Evolutionary conservation across 2,329 filamentous ascomycete genomes (phyloP).

Genomic region (Hypoxylon sp.): DNA sequence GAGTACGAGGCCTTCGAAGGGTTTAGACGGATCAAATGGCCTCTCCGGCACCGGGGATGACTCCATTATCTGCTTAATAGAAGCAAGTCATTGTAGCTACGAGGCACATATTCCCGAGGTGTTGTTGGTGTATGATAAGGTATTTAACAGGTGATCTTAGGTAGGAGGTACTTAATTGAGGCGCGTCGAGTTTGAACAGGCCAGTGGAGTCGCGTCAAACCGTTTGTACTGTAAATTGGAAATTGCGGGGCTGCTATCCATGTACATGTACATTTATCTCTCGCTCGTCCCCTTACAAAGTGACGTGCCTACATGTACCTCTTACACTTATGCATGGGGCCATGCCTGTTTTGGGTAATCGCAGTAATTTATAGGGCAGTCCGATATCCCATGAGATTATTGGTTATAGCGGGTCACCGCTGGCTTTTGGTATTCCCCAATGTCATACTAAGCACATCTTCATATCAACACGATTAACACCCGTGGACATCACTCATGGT

Average conservation of each 20-base stretch:
- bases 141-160: background rate
- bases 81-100: constrained; percentile 40
- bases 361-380: no score
- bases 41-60: constrained; percentile 47
- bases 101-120: background rate
- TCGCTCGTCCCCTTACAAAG: background rate
- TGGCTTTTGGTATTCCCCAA: background rate
- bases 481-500: no score
- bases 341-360: no score
- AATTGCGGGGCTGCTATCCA: background rate
- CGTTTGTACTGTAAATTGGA: constrained; percentile 5
- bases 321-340: no score
- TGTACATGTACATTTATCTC: background rate
- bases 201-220: constrained; percentile 33
- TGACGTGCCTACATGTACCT: constrained; percentile 2
- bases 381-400: background rate
- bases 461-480: background rate
- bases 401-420: background rate
- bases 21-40: constrained; percentile 69
- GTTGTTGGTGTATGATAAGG: constrained; percentile 8
- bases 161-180: constrained; percentile 15
- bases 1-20: constrained; percentile 80
- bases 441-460: background rate
- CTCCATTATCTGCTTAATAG: constrained; percentile 43
- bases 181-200: constrained; percentile 27